Evolutionary conservation across 306 rosid species (phyloP).

Genomic region (Quercus bicolor): DNA sequence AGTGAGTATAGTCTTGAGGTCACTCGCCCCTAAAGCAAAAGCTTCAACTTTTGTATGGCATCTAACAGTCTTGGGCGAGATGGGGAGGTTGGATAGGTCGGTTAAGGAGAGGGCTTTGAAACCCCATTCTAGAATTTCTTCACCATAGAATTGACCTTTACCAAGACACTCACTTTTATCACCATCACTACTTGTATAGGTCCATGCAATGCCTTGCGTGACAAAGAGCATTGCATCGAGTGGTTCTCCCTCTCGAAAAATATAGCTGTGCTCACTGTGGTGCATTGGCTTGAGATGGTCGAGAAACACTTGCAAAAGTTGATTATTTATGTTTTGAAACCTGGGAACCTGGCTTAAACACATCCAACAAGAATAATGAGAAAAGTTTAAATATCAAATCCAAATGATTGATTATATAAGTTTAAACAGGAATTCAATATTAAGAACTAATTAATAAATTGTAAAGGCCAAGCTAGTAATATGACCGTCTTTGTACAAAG

Average conservation of each 20-base stretch:
- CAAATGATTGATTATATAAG: no score
- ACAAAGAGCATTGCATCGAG: background rate
- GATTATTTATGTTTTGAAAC: background rate
- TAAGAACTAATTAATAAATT: no score
- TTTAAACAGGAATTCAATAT: no score
- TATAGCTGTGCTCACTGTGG: background rate
- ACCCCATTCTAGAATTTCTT: constrained; percentile 5
- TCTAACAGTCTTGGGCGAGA: no score
- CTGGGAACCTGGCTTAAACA: background rate
- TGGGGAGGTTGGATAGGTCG: no score
- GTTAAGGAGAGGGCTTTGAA: no score
- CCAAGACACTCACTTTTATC: background rate
- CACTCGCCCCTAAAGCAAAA: no score
- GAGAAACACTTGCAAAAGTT: background rate
- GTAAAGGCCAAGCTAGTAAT: no score
- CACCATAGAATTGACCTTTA: constrained; percentile 15
- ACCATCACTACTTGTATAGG: background rate
- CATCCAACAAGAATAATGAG: background rate
- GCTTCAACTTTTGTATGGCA: no score
- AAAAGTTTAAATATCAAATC: background rate
- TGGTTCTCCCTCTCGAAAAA: background rate
- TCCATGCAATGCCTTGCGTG: background rate
- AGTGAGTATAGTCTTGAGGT: no score
- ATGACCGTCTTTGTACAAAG: no score
- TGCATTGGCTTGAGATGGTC: background rate